These are phyloP conservation scores for Neofusicoccum sp. DNA, from an alignment of 2,329 filamentous ascomycete genomes.

Conservation along the genomic window DNA sequence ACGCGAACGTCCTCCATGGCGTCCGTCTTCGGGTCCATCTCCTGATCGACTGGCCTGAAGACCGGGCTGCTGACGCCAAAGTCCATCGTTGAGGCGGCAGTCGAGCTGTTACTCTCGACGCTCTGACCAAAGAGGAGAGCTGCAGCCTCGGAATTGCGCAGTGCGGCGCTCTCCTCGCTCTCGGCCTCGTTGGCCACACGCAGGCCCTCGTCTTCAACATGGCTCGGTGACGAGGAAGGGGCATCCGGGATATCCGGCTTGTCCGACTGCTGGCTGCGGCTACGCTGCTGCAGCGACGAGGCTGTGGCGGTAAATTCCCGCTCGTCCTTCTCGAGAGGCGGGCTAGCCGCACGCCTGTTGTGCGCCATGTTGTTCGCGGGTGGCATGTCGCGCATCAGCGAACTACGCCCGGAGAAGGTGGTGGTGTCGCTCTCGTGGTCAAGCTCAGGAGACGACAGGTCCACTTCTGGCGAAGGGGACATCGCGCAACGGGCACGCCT, in stretches of 20 bases:
- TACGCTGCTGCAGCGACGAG: constrained; percentile 69
- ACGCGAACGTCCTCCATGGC: constrained; percentile 32
- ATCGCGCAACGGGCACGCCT: constrained; percentile 61
- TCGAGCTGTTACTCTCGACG: constrained; percentile 15
- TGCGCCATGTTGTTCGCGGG: constrained; percentile 49
- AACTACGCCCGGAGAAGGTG: constrained; percentile 57
- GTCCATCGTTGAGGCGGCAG: constrained; percentile 20
- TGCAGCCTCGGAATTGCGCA: constrained; percentile 50
- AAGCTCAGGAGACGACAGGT: constrained; percentile 82
- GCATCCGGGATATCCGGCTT: constrained; percentile 38
- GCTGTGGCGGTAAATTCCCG: constrained; percentile 96
- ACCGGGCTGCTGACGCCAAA: constrained; percentile 44
- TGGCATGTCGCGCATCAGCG: constrained; percentile 21
- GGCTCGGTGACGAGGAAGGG: constrained; percentile 32
- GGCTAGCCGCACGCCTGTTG: constrained; percentile 73
- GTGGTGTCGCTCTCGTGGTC: constrained; percentile 65
- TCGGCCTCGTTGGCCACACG: constrained; percentile 40
- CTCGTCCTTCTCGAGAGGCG: constrained; percentile 89
- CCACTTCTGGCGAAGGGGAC: constrained; percentile 89
- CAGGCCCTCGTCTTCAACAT: constrained; percentile 36
- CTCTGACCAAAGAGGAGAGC: constrained; percentile 50
- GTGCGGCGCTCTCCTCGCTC: constrained; percentile 48
- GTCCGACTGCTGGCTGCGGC: constrained; percentile 39
- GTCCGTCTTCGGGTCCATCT: constrained; percentile 23
- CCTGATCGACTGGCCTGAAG: constrained; percentile 41